A percentile compares a stretch with the other conserved stretches of the same genome.
phyloP scores from a whole-genome alignment of 176 grass and related monocot genomes.

The Olyra latifolia region DNA sequence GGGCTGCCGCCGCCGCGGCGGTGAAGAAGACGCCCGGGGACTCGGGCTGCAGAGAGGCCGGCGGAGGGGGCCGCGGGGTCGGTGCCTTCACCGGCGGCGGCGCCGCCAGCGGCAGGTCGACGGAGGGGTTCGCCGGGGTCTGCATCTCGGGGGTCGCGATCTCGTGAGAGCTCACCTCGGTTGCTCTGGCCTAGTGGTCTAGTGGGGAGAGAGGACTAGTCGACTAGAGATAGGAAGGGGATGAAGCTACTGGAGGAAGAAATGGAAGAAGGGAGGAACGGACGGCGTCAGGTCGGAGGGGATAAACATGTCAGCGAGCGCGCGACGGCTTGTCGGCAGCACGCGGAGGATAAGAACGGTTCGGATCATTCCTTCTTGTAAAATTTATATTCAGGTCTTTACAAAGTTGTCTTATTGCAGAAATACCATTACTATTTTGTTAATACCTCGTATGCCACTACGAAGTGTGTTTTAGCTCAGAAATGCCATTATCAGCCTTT shows the following conservation, averaged over 20 bases:
- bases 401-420: too few relatives aligned
- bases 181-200: not conserved
- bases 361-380: too few relatives aligned
- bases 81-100: slow-evolving; percentile 66
- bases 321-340: not conserved
- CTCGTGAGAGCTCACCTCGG: slow-evolving; percentile 18
- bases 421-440: too few relatives aligned
- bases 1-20: slow-evolving; percentile 40
- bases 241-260: slow-evolving; percentile 34
- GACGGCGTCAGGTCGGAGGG: slow-evolving; percentile 25
- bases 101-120: slow-evolving; percentile 54
- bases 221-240: not conserved
- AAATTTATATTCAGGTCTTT: too few relatives aligned
- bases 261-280: slow-evolving; percentile 8
- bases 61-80: slow-evolving; percentile 43
- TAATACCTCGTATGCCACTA: too few relatives aligned
- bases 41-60: slow-evolving; percentile 59
- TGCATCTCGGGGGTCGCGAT: slow-evolving; percentile 46
- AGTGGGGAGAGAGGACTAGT: not conserved
- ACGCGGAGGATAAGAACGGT: not conserved
- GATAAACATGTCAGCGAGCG: not conserved
- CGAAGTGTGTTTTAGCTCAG: too few relatives aligned
- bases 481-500: too few relatives aligned
- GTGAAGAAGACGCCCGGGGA: slow-evolving; percentile 88
- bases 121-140: slow-evolving; percentile 18